phyloP scores from a whole-genome alignment of 495 filamentous ascomycete genomes.

The Aspergillus affinis region DNA sequence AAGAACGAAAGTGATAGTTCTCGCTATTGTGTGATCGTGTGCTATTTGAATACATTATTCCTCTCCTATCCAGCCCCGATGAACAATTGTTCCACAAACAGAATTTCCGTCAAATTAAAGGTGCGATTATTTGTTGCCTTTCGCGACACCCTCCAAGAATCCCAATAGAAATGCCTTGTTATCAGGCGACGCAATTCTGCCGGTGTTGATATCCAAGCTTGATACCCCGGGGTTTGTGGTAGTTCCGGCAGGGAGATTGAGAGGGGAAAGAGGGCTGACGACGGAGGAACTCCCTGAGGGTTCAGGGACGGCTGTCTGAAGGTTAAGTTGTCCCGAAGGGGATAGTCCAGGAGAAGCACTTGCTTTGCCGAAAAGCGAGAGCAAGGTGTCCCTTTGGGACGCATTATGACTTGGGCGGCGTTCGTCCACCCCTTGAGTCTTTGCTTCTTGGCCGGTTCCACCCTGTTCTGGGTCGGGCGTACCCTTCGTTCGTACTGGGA shows the following conservation, averaged over 20 bases:
- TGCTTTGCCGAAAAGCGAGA: conserved; percentile 71
- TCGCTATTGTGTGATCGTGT: not conserved
- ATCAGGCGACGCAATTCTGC: conserved; percentile 58
- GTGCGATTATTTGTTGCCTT: conserved; percentile 37
- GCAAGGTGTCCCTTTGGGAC: conserved; percentile 66
- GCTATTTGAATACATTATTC: not conserved
- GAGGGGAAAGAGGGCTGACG: conserved; percentile 49
- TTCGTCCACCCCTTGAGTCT: conserved; percentile 26
- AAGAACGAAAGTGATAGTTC: not conserved
- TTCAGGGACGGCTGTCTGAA: conserved; percentile 22
- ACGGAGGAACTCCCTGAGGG: conserved; percentile 29
- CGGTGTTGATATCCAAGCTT: conserved; percentile 45
- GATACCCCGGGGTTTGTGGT: conserved; percentile 45
- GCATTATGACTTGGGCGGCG: conserved; percentile 48
- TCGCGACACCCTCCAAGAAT: conserved; percentile 66
- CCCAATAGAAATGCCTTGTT: conserved; percentile 78
- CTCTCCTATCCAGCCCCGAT: not conserved
- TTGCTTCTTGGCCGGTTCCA: not conserved
- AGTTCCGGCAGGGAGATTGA: conserved; percentile 36
- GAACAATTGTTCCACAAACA: not conserved
- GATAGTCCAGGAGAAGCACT: conserved; percentile 26
- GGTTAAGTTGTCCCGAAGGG: conserved; percentile 24
- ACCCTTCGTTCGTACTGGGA: conserved; percentile 21
- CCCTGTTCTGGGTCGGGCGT: conserved; percentile 17
- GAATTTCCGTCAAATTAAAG: not conserved